phyloP scores from a whole-genome alignment of 1,284 basidiomycete genomes.

The Athelia sp. region DNA sequence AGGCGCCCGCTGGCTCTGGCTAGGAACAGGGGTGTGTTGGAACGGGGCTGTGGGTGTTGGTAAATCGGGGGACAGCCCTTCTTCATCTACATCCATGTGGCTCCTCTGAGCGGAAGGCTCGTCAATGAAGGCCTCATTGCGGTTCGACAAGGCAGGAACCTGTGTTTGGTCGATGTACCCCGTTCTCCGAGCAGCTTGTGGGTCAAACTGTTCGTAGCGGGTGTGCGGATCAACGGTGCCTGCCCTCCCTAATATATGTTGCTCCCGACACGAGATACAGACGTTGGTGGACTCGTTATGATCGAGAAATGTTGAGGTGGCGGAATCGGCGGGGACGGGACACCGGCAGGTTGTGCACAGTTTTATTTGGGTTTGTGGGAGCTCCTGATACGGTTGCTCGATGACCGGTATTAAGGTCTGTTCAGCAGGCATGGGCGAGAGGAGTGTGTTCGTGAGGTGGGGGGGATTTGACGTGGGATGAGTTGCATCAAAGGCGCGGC shows the following conservation, averaged over 20 bases:
- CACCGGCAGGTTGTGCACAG: slow-evolving; percentile 30
- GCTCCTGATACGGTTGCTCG: slow-evolving; percentile 18
- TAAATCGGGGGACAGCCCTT: background rate
- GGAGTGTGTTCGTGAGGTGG: background rate
- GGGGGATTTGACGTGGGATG: no score
- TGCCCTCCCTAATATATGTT: slow-evolving; percentile 15
- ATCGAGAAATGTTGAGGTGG: slow-evolving; percentile 11
- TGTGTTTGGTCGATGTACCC: background rate
- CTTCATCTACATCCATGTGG: background rate
- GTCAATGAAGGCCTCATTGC: background rate
- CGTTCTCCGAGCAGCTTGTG: background rate
- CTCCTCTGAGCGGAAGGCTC: background rate
- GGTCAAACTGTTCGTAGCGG: slow-evolving; percentile 15
- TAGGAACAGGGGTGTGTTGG: background rate
- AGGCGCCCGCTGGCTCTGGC: background rate
- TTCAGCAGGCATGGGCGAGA: slow-evolving; percentile 32
- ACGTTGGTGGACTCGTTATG: slow-evolving; percentile 18
- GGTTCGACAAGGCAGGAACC: background rate
- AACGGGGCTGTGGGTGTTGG: background rate
- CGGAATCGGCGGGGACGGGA: slow-evolving; percentile 27
- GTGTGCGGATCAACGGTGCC: slow-evolving; percentile 3
- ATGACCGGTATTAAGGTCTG: slow-evolving; percentile 15
- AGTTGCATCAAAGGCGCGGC: no score
- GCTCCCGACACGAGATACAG: slow-evolving; percentile 34
- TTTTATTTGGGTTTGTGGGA: slow-evolving; percentile 27